These are phyloP conservation scores for Fomitiporia mediterranea DNA, from an alignment of 1,284 basidiomycete species.

Conservation along the genomic window DNA sequence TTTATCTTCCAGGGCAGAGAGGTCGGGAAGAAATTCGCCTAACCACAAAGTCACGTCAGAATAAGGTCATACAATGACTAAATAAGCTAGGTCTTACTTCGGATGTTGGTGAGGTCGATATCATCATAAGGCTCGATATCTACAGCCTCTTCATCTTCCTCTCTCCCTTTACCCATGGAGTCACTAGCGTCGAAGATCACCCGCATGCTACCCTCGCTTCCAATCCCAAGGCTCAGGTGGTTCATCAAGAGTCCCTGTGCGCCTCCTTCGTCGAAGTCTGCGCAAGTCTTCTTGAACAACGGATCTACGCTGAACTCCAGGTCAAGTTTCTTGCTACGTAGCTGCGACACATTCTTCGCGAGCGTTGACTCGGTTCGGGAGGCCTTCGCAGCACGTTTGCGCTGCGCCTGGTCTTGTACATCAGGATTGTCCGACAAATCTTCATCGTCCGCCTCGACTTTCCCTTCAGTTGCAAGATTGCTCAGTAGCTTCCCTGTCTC, in stretches of 20 bases:
- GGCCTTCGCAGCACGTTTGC: constrained; percentile 52
- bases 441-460: constrained; percentile 48
- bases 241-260: constrained; percentile 94
- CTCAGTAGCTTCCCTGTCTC: constrained; percentile 95
- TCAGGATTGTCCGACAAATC: constrained; percentile 62
- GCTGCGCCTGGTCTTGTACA: constrained; percentile 46
- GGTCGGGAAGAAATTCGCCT: constrained; percentile 67
- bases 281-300: constrained; percentile 95
- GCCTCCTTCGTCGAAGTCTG: constrained; percentile 98
- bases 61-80: constrained; percentile 21
- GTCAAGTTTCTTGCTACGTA: constrained; percentile 90
- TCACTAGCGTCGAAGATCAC: constrained; percentile 98
- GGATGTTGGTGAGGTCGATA: constrained; percentile 64
- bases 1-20: constrained; percentile 58
- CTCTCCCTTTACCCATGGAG: constrained; percentile 73
- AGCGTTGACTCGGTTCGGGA: constrained; percentile 77
- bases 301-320: constrained; percentile 96
- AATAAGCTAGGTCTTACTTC: constrained; percentile 46
- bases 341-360: constrained; percentile 75
- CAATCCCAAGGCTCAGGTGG: constrained; percentile 72
- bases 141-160: constrained; percentile 60
- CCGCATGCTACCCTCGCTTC: constrained; percentile 78
- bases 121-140: constrained; percentile 58
- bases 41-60: constrained; percentile 19
- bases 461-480: constrained; percentile 76